Percentiles rank a stretch among this genome's conserved stretches.
phyloP scores from a whole-genome alignment of 345 rosid species.

The Raphanus sativus region DNA sequence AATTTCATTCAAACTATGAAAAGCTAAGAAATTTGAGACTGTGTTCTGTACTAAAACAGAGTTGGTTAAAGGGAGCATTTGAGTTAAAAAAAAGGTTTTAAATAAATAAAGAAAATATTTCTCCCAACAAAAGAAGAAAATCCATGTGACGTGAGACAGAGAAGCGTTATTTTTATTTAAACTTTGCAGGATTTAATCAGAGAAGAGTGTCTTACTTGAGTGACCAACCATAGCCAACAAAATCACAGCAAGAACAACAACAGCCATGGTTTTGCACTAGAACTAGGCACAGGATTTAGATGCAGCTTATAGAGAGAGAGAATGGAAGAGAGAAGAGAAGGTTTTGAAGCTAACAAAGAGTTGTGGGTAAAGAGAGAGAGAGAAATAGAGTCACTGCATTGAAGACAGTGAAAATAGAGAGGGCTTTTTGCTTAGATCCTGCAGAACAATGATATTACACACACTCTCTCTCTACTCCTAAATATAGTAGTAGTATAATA shows the following conservation, averaged over 20 bases:
- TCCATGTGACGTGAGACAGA: slow-evolving; percentile 4
- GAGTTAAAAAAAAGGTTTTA: neutral
- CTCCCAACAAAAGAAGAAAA: neutral
- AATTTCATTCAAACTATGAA: slow-evolving; percentile 2
- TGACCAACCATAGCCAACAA: slow-evolving; percentile 53
- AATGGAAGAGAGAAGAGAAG: slow-evolving; percentile 6
- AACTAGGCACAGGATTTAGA: slow-evolving; percentile 6
- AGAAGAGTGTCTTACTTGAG: slow-evolving; percentile 47
- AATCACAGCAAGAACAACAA: slow-evolving; percentile 42
- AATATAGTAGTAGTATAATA: too few relatives aligned
- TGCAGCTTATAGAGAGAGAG: slow-evolving; percentile 8
- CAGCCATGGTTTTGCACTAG: slow-evolving; percentile 29
- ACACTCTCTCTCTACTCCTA: neutral
- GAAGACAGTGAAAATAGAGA: slow-evolving; percentile 7
- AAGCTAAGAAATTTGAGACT: slow-evolving; percentile 10
- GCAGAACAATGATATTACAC: neutral
- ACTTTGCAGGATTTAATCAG: slow-evolving; percentile 11
- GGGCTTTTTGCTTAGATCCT: neutral
- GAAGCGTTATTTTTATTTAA: neutral
- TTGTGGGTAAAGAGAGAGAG: slow-evolving; percentile 12
- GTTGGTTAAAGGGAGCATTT: slow-evolving; percentile 1
- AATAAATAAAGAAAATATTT: neutral
- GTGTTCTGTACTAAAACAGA: slow-evolving; percentile 21
- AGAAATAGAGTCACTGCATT: slow-evolving; percentile 32
- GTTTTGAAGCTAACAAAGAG: slow-evolving; percentile 28